Conservation (phyloP, 2,329 filamentous ascomycete genomes). For the Venturiaceae sp. region DNA sequence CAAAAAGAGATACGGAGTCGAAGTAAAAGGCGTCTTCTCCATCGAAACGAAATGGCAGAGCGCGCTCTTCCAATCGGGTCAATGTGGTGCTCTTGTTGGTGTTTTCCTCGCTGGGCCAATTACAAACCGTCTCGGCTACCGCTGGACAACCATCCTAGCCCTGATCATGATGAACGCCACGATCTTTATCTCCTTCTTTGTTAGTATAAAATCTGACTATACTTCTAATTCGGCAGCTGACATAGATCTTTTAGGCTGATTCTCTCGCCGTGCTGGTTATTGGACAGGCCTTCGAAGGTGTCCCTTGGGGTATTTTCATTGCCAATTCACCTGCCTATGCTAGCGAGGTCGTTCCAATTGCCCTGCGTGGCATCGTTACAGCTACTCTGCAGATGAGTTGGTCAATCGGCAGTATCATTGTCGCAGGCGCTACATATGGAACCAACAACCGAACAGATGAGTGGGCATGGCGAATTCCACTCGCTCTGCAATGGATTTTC, state of each 20-base stretch:
- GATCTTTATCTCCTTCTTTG: slow-evolving; percentile 40
- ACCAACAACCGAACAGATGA: slow-evolving; percentile 36
- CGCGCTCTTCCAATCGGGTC: slow-evolving; percentile 35
- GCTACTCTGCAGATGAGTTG: slow-evolving; percentile 56
- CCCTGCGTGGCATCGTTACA: slow-evolving; percentile 44
- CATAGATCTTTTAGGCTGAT: slow-evolving; percentile 17
- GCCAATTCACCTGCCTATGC: slow-evolving; percentile 32
- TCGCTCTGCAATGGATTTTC: slow-evolving; percentile 47
- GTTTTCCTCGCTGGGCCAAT: slow-evolving; percentile 37
- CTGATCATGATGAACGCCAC: slow-evolving; percentile 32
- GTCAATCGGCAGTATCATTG: slow-evolving; percentile 61
- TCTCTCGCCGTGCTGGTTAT: slow-evolving; percentile 38
- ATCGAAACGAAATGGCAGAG: slow-evolving; percentile 37
- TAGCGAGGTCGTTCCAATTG: slow-evolving; percentile 58
- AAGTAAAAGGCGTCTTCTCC: slow-evolving; percentile 28
- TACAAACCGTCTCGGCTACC: slow-evolving; percentile 35
- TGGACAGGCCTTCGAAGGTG: slow-evolving; percentile 49
- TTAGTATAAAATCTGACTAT: slow-evolving; percentile 16
- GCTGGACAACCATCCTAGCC: slow-evolving; percentile 35
- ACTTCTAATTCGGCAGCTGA: background rate
- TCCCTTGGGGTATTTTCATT: slow-evolving; percentile 45
- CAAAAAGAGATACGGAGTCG: slow-evolving; percentile 34
- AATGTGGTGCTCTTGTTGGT: slow-evolving; percentile 36
- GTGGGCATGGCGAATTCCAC: slow-evolving; percentile 43
- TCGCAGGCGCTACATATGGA: slow-evolving; percentile 45